Percentiles rank a stretch among this genome's conserved stretches.
Evolutionary conservation across 257 asterid species (phyloP).

Genomic region (Fraxinus pennsylvanica): DNA sequence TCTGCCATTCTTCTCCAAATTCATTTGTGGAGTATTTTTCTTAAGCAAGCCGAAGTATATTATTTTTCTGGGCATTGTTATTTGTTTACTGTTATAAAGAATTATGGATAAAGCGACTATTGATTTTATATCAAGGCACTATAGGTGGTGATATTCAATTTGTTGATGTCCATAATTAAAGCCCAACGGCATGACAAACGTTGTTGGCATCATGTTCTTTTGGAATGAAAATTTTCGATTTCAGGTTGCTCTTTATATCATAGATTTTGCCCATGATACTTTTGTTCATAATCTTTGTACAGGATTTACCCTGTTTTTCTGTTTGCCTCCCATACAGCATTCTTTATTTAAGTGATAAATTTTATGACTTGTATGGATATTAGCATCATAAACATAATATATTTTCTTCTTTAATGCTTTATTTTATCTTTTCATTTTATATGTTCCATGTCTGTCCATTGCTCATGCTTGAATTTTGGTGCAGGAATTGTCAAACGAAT

Average conservation of each 20-base stretch:
- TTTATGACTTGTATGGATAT: conserved; percentile 6
- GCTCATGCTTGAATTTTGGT: conserved; percentile 15
- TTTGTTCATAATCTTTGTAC: background rate
- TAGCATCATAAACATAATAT: background rate
- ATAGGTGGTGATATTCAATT: background rate
- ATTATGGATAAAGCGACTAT: background rate
- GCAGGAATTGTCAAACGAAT: conserved; percentile 48
- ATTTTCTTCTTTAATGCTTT: background rate
- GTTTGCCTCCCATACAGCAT: background rate
- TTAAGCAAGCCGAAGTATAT: conserved; percentile 4
- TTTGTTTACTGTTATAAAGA: background rate
- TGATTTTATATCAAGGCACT: background rate
- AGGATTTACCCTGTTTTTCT: too few relatives aligned
- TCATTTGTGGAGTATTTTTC: conserved; percentile 5
- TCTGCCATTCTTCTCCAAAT: background rate
- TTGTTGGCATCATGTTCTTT: background rate
- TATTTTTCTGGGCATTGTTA: conserved; percentile 1
- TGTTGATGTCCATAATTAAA: background rate
- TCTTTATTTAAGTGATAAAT: background rate
- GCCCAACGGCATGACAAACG: background rate
- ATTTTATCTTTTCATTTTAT: background rate
- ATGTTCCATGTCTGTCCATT: conserved; percentile 1
- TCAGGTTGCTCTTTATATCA: background rate
- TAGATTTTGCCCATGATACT: background rate
- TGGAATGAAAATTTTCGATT: background rate